Evolutionary conservation across 495 filamentous ascomycete genomes (phyloP), one percentile per base, ranked within the genome.

Genomic region (Penicillium cataractarum): DNA sequence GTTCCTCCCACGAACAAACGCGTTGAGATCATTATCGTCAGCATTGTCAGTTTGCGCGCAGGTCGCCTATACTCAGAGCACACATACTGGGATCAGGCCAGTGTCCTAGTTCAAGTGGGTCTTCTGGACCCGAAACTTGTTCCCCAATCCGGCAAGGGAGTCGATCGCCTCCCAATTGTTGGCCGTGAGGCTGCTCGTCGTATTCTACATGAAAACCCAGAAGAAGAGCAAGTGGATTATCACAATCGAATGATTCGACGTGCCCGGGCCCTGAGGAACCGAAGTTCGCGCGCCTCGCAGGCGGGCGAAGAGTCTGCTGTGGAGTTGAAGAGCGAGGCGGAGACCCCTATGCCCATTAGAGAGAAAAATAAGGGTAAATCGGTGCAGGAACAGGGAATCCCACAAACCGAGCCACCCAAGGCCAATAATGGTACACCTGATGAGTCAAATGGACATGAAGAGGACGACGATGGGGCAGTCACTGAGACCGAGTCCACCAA

Each of bases 1-100:
- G 80, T 96, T 1, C 86, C 89, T 0, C 83, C 92, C 4, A 96
- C 92, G 1, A 77, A 84, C 46, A 84, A 81, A 55, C 75, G 80
- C 33, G 83, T 95, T 3, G 86, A 90, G 57, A 78, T 96, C 15
- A 86, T 90, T 0, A 76, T 96, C 21, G 89, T 92, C 4, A 87
- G 83, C 63, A 87, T 96, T 12, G 89, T 95, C 29, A 88, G 88
- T 60, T 77, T 95, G 53, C 81, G 91, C 15, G 91, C 84, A 3
- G 89, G 89, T 5, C 85, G 86, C 53, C 77, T 97, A 4, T 92
- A 87, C 69, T 87, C 90, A 55, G 92, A 97, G 73, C 89, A 94
- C 66, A 87, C 93, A 19, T 89, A 90, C 64, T 97, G 92, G 92
- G 93, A 96, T 68, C 92, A 96, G 71, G 91, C 89, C 1, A 88